Base-by-base conservation (phyloP, 169 alveolate species). In the Eimeria sp. region DNA sequence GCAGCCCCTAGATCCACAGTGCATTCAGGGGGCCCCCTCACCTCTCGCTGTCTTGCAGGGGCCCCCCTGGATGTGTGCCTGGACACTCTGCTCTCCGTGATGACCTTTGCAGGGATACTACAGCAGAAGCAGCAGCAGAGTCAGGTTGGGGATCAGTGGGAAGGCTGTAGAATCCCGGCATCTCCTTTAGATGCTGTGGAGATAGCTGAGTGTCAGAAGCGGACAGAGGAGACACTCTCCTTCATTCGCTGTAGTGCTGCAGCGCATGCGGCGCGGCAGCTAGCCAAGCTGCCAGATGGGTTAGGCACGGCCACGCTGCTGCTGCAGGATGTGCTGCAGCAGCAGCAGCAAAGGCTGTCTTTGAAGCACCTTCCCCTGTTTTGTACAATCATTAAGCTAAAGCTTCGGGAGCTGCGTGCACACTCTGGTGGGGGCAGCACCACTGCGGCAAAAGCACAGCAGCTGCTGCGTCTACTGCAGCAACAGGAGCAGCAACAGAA, bases 301-400 rank as follows among this genome's bases (percentile, higher is more conserved):
- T 25, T 75, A 10, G 14, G 86, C 86, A 43, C 86, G 5, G 86
- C 86, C 47, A 4, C 86, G 57, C 27, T 43, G 54, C 86, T 75
- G 86, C n/a, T 75, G 45, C 86, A 75, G 54, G 57, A 75, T 10
- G 54, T 43, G 86, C 57, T 75, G 86, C 86, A 75, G 86, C 61
- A 54, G 61, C 61, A 54, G 61, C 61, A 54, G 61, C 61, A 54
- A 54, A 54, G 0, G 61, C 86, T 30, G 86, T 25, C 51, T 75
- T 4, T 34, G 22, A 34, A 25, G 13, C 27, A n/a, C 58, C 58
- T 34, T 54, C 27, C 45, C n/a, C 86, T 75, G n/a, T 75, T 75
- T 47, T 13, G 86, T 22, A 34, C 86, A 13, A 47, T 75, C 86
- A 75, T 75, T 30, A 75, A 75, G 86, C 86, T 75, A 2, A 75